Base-by-base conservation (phyloP, 805 yeast genomes). In the Ogataea minuta region DNA sequence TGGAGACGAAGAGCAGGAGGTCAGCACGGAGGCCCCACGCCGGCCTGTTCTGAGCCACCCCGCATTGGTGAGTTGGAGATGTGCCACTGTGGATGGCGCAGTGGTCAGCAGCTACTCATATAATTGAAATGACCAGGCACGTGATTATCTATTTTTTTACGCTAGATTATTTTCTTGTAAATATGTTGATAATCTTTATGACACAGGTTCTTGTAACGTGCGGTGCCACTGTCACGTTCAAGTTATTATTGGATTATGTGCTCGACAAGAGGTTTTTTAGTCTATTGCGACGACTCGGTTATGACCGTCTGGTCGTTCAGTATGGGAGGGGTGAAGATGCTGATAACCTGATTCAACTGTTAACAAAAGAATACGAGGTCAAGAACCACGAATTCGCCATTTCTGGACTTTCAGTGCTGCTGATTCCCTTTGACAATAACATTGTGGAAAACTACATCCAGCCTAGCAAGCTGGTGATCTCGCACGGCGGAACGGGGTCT, bases 401-500 rank as follows among this genome's bases (percentile, higher is more conserved):
- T 6, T 24, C 21, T 3, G 17, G 28, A 2, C 30, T 71, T 3
- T 36, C 43, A 4, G 59, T 81, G 7, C 50, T 57, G 15, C 81
- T 83, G 3, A 64, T 81, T 20, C 63, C 60, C 3, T 75, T 76
- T 50, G 70, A 75, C 8, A 52, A 63, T 4, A 58, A 70, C 9
- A 44, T 64, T 26, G 64, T 77, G 17, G 54, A 50, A 3, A 52
- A 60, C 0, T 67, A 70, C 41, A 74, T 87, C 2, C 32, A 49
- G 0, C 26, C 54, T 1, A 67, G 80, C 2, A 77, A 78, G 35
- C 49, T 87, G 29, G 85, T 91, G 9, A 72, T 93, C 9, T 80
- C 96, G 0, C 98, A 93, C 58, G 97, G 95, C 0, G 84, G 84
- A 1, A 87, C 98, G 0, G 99, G 99, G 2, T 86, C 96, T 0